phyloP scores from a whole-genome alignment of 192 early-diverging fungal genomes.

The Gorgonomyces haynaldii region DNA sequence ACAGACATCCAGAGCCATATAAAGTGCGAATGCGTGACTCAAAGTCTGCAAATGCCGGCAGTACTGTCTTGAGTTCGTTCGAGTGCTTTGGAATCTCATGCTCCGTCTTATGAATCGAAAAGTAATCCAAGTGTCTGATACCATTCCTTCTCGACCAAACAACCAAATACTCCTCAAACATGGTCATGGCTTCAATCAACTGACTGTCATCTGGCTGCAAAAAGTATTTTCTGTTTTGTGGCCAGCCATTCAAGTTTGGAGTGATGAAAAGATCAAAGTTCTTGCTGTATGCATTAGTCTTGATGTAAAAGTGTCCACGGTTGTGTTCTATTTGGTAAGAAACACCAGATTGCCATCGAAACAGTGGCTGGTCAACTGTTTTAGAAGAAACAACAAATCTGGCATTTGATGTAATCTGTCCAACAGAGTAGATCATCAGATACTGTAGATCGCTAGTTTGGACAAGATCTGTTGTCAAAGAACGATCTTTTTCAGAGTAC shows the following conservation, averaged over 20 bases:
- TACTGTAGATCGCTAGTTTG: constrained; percentile 15
- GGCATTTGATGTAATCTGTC: too few relatives aligned
- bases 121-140: constrained; percentile 5
- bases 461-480: constrained; percentile 21
- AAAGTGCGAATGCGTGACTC: constrained; percentile 10
- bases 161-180: constrained; percentile 12
- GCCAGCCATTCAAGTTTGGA: not conserved
- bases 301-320: constrained; percentile 13
- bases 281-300: constrained; percentile 9
- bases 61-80: constrained; percentile 8
- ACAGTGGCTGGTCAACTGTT: too few relatives aligned
- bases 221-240: constrained; percentile 6
- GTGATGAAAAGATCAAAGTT: constrained; percentile 13
- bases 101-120: not conserved
- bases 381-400: too few relatives aligned
- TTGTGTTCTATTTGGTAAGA: constrained; percentile 17
- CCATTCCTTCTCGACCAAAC: constrained; percentile 17
- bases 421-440: constrained; percentile 17
- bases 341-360: constrained; percentile 5
- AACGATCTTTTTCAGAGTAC: constrained; percentile 20
- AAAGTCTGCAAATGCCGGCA: constrained; percentile 20
- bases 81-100: not conserved
- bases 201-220: not conserved
- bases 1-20: constrained; percentile 7
- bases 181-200: constrained; percentile 24